Base-by-base conservation (phyloP, 352 stramenopile species). In the Pythium volutum region DNA sequence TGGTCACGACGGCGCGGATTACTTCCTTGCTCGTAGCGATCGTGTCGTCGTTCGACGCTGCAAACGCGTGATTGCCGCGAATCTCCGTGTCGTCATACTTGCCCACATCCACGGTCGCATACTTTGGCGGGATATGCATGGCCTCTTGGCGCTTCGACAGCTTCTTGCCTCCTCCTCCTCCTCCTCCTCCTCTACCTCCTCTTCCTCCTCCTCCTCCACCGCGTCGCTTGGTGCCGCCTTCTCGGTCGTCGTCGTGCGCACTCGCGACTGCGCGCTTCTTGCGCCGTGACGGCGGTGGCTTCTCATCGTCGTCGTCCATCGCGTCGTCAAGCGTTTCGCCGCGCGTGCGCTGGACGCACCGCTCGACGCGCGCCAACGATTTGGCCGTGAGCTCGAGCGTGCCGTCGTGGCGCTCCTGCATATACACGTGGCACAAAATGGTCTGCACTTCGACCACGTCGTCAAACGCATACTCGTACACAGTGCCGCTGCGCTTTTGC, bases 381-480 rank as follows among this genome's bases (percentile, higher is more conserved):
- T 88, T 89, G 61, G 71, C 42, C 29, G 81, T 91, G 55, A 89
- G 67, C 56, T 91, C 77, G 12, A 88, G 51, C 34, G 67, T 43
- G 6, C 59, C 59, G 26, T 73, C 69, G 2, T 55, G 60, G 26
- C 75, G 58, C 55, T 91, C 81, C 7, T 67, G 49, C 51, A 91
- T 57, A 27, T 75, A 88, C 3, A 91, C 77, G 52, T 91, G 79
- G 41, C 84, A 93, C 56, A 93, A 46, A 47, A 93, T 93, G 22
- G 76, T 78, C 34, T 77, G 67, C 10, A 91, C 81, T 31, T 79
- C 71, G 20, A 89, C 66, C 23, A 73, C 59, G 43, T 93, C 84
- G 65, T 91, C 73, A 50, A 79, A 87, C 20, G 76, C 78, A 27
- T 73, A 69, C 42, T 73, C 64, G 57, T 91, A 93, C 14, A 68